Percentiles rank a stretch among this genome's conserved stretches.
Conservation (phyloP, 225 moss, liverwort and hornwort genomes). For the Sphagnum tenellum region DNA sequence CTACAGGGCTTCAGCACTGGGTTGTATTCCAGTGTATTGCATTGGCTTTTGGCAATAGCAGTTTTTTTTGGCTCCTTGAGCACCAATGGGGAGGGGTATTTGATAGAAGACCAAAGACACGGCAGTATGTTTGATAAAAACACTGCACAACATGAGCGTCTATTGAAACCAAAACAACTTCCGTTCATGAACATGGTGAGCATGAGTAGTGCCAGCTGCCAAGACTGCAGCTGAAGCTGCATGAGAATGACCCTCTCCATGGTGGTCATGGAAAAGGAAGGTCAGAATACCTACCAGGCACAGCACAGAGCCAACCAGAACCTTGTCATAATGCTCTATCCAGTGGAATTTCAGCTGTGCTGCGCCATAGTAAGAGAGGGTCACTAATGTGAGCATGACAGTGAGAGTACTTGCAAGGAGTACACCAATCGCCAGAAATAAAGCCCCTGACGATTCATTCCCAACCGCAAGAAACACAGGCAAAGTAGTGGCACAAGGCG, state of each 20-base stretch:
- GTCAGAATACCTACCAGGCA: conserved; percentile 85
- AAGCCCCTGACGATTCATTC: conserved; percentile 68
- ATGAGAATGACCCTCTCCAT: conserved; percentile 6
- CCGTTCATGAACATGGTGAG: too few species aligned
- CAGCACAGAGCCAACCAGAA: conserved; percentile 79
- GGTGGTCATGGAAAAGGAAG: conserved; percentile 81
- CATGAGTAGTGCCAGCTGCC: too few species aligned
- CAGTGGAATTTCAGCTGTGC: conserved; percentile 96
- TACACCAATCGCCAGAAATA: conserved; percentile 75
- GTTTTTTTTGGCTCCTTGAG: too few species aligned
- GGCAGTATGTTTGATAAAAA: too few species aligned
- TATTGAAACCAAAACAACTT: too few species aligned
- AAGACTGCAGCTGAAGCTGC: neutral
- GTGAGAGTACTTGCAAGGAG: conserved; percentile 77
- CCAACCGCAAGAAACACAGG: conserved; percentile 98
- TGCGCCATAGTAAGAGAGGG: conserved; percentile 88
- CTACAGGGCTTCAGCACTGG: too few species aligned
- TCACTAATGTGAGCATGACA: conserved; percentile 96
- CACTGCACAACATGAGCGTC: too few species aligned
- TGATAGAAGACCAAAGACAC: too few species aligned
- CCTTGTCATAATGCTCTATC: conserved; percentile 91
- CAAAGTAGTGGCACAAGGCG: conserved; percentile 93
- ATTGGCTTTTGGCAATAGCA: too few species aligned
- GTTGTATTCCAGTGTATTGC: too few species aligned
- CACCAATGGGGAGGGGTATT: too few species aligned